Percentiles rank a stretch among this genome's conserved stretches.
Conservation (phyloP, 176 grass and related monocot genomes). For the Hordeum vulgare region MorexV3_pseudomolecules_assembly NC_058521.1:98311604-98312103, state of each 20-base stretch:
- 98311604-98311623: conserved; percentile 16
- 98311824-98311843: neutral
- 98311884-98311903: neutral
- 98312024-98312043: neutral
- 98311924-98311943: neutral
- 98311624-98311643: conserved; percentile 3
- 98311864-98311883: conserved; percentile 13
- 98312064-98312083: conserved; percentile 10
- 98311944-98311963: conserved; percentile 38
- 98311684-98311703: conserved; percentile 30
- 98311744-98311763: neutral
- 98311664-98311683: conserved; percentile 21
- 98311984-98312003: conserved; percentile 24
- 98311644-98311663: conserved; percentile 11
- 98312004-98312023: conserved; percentile 18
- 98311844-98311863: conserved; percentile 35
- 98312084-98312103: conserved; percentile 15
- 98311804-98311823: neutral
- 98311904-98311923: neutral
- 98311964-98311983: conserved; percentile 52
- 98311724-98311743: neutral
- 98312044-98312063: conserved; percentile 14
- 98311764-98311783: neutral
- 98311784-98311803: conserved; percentile 2
- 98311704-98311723: neutral